Evolutionary conservation across 2,329 filamentous ascomycete genomes (phyloP).

Genomic region (Karstenula rhodostoma): DNA sequence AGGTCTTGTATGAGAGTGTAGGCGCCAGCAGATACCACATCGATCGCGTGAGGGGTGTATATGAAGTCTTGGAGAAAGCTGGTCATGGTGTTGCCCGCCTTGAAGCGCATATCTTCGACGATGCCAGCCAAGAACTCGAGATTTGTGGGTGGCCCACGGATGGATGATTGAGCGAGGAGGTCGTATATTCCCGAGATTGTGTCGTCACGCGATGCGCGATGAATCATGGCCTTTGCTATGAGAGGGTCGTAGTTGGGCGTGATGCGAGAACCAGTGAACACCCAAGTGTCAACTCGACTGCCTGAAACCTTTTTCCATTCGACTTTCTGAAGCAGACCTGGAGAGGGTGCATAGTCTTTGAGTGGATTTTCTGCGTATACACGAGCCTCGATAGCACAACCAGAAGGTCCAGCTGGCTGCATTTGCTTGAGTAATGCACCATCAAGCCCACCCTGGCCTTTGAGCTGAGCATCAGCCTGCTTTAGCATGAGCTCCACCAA

Average conservation of each 20-base stretch:
- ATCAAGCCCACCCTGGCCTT: conserved; percentile 56
- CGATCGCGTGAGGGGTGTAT: conserved; percentile 61
- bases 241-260: conserved; percentile 67
- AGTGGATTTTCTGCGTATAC: conserved; percentile 68
- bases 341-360: conserved; percentile 65
- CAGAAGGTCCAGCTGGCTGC: conserved; percentile 54
- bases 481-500: conserved; percentile 64
- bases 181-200: conserved; percentile 56
- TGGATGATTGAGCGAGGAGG: conserved; percentile 55
- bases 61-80: conserved; percentile 63
- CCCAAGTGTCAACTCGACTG: conserved; percentile 70
- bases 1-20: conserved; percentile 68
- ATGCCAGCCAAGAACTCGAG: conserved; percentile 64
- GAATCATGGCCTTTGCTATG: conserved; percentile 67
- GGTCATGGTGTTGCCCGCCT: conserved; percentile 63
- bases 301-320: conserved; percentile 60
- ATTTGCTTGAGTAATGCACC: conserved; percentile 51
- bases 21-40: conserved; percentile 64
- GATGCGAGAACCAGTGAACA: conserved; percentile 64
- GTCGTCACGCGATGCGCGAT: conserved; percentile 52
- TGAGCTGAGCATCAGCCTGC: conserved; percentile 61
- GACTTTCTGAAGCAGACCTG: conserved; percentile 66
- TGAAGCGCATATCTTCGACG: conserved; percentile 56
- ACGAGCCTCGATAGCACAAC: conserved; percentile 62
- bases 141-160: conserved; percentile 65